Evolutionary conservation across 2,329 filamentous ascomycete species (phyloP), one percentile per base, ranked within the genome.

Genomic region (Colletotrichum chlorophyti): DNA sequence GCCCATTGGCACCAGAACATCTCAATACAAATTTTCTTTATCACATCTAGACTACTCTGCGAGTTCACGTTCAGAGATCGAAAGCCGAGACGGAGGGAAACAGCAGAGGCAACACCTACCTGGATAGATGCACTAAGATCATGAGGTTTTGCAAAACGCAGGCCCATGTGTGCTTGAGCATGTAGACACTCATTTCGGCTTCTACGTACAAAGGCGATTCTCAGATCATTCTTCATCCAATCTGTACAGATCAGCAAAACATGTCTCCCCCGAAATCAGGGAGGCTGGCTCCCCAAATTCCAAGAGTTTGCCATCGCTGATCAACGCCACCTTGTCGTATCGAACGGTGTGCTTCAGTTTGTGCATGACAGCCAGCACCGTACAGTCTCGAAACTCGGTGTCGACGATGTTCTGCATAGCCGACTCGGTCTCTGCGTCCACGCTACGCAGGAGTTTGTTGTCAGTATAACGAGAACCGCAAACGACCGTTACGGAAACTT

Each of bases 401-500:
- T 65, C 63, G 38, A 66, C 59, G 43, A 65, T 58, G 23, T 62
- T 43, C 58, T 66, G 62, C 58, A 64, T 67, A 26, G 61, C 50
- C 11, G 53, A 26, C 29, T 67, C 64, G 10, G 64, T 65, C 10
- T 64, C 53, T 31, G 27, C 49, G 37, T 64, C 63, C 5, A 66
- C 58, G 50, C 64, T 65, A 35, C 32, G 31, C 11, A 21, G 11
- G 11, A n/a, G n/a, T n/a, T n/a, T n/a, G n/a, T n/a, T 15, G 46
- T 49, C 53, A 26, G 38, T 41, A 23, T 15, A 19, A 17, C 38
- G 10, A 19, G 10, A n/a, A 2, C 9, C 8, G 11, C n/a, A n/a
- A 41, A 21, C n/a, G n/a, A n/a, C n/a, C n/a, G n/a, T n/a, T n/a
- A 7, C 38, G 29, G 24, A 5, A 27, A 2, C 24, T 45, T 11